These are phyloP conservation scores for Nephelium lappaceum DNA, from an alignment of 345 rosid genomes.

Conservation along the genomic window DNA sequence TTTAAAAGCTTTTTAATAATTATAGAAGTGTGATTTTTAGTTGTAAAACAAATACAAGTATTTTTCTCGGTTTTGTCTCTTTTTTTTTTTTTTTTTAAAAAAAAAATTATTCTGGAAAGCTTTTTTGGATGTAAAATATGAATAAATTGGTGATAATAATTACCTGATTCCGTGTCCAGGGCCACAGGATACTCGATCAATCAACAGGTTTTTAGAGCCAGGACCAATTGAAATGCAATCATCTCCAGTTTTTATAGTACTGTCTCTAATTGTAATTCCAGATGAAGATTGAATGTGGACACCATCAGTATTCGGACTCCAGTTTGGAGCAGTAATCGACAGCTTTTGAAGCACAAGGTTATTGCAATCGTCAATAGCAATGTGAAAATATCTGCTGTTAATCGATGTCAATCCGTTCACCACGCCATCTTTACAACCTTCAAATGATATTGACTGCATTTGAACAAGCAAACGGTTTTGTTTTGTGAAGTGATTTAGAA, in stretches of 20 bases:
- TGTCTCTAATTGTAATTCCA: constrained; percentile 41
- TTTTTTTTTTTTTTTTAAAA: too few species aligned
- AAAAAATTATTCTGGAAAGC: too few species aligned
- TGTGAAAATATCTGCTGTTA: constrained; percentile 53
- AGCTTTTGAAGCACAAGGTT: constrained; percentile 45
- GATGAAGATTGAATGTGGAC: constrained; percentile 48
- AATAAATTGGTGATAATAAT: too few species aligned
- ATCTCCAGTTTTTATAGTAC: constrained; percentile 54
- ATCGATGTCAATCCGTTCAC: constrained; percentile 51
- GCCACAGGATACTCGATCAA: constrained; percentile 55
- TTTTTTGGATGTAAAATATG: too few species aligned
- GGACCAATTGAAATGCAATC: constrained; percentile 63
- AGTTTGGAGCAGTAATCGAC: constrained; percentile 42
- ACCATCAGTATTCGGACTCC: constrained; percentile 69
- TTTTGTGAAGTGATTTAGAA: too few species aligned
- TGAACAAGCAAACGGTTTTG: background rate
- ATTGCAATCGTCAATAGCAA: constrained; percentile 42
- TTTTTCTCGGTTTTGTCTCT: too few species aligned
- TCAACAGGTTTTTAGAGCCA: constrained; percentile 48
- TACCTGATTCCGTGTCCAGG: constrained; percentile 76
- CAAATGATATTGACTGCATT: constrained; percentile 47
- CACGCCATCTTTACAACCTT: constrained; percentile 37
- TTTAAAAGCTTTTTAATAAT: too few species aligned
- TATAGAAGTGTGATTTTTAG: too few species aligned
- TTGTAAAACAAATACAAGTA: too few species aligned